Evolutionary conservation across 2,329 filamentous ascomycete species (phyloP), one percentile per base, ranked within the genome.

Genomic region (Hypoxylon sp.): DNA sequence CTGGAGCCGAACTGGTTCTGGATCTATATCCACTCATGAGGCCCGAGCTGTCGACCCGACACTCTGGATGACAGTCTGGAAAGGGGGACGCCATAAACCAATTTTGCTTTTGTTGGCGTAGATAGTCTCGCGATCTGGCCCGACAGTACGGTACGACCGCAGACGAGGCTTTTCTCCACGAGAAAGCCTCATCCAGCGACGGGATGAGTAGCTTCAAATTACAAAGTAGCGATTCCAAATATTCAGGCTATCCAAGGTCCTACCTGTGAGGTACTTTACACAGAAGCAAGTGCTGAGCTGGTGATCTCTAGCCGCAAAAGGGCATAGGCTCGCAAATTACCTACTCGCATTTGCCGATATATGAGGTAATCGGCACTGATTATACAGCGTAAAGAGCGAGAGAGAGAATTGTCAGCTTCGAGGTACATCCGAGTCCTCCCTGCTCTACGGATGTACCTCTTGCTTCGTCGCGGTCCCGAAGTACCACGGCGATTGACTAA

Each of bases 311-410:
- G 24, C 55, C 29, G 20, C 23, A 31, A 54, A n/a, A 43, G n/a
- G 26, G 31, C n/a, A 11, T 46, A 59, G n/a, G 5, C 41, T 51
- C 51, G 47, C 50, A 59, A 51, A 51, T 55, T 55, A 55, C 26
- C 3, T 13, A 40, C 55, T 35, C 31, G 40, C 48, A 41, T 48
- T 31, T 37, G 21, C 18, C 37, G 29, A 33, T 38, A 38, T 37
- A n/a, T n/a, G n/a, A n/a, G n/a, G 54, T 51, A 35, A 51, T 57
- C 46, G 40, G 11, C 20, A 48, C 6, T 48, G 51, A 49, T 49
- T 55, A 55, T 40, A 49, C 27, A 54, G 35, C 45, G 35, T 29
- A 20, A 2, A 20, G 13, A n/a, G 13, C 8, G 11, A 10, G n/a
- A 20, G 23, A 37, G 15, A 37, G 26, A 26, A 8, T 2, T 26